These are phyloP conservation scores for Melampsora occidentalis DNA, from an alignment of 1,284 basidiomycete genomes.

Conservation along the genomic window DNA sequence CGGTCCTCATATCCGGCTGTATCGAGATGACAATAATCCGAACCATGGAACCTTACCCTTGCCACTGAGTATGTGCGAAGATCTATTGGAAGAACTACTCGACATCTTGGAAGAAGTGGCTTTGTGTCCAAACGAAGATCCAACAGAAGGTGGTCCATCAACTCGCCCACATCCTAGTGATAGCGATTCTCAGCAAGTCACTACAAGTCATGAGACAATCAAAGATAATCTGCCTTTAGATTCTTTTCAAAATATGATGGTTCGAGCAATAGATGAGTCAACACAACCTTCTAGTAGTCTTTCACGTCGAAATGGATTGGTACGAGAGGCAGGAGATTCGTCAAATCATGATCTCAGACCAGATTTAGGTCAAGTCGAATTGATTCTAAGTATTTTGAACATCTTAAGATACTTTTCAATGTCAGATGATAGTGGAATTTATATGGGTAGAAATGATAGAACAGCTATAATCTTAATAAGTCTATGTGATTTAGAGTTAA, in stretches of 20 bases:
- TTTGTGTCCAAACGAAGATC: not conserved
- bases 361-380: constrained; percentile 31
- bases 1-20: constrained; percentile 64
- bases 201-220: not conserved
- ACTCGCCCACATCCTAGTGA: not conserved
- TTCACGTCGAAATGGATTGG: not conserved
- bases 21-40: constrained; percentile 57
- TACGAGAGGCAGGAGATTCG: constrained; percentile 20
- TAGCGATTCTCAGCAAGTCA: not conserved
- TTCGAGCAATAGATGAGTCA: constrained; percentile 28
- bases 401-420: constrained; percentile 43
- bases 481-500: constrained; percentile 18
- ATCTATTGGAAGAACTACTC: constrained; percentile 80
- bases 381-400: constrained; percentile 43
- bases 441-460: constrained; percentile 15
- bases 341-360: constrained; percentile 8
- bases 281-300: not conserved
- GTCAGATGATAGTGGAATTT: constrained; percentile 21
- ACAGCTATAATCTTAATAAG: constrained; percentile 18
- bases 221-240: not conserved
- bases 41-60: constrained; percentile 63
- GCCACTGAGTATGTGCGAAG: constrained; percentile 69
- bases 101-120: constrained; percentile 73
- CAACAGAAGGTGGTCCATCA: not conserved
- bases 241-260: constrained; percentile 24